Conservation (phyloP, 176 grass and related monocot species). For the Neostapfia colusana region DNA sequence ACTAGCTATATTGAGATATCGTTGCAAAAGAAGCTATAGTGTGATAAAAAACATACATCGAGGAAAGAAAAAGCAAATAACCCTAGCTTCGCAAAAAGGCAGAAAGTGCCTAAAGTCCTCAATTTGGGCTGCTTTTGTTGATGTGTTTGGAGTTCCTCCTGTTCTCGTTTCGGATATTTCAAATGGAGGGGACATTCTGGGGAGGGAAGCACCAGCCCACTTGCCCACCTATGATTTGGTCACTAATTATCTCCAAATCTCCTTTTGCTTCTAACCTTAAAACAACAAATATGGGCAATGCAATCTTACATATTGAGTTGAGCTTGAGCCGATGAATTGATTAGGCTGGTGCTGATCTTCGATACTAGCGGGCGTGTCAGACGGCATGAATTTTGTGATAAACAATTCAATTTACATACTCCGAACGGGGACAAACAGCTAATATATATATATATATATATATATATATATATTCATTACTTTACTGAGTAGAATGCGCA, state of each 20-base stretch:
- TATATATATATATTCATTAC: no score
- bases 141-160: conserved; percentile 16
- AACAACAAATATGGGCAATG: neutral
- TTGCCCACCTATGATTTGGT: conserved; percentile 44
- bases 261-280: neutral
- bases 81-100: conserved; percentile 24
- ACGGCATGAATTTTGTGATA: neutral
- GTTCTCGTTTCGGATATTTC: neutral
- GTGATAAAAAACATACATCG: neutral
- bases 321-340: neutral
- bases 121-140: conserved; percentile 32
- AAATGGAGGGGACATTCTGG: conserved; percentile 24
- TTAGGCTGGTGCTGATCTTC: neutral
- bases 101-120: no score
- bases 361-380: no score
- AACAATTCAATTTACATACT: no score
- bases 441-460: no score
- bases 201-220: no score
- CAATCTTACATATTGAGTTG: neutral
- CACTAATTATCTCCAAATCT: neutral
- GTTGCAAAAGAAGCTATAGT: no score
- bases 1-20: no score
- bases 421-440: no score
- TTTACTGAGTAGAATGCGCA: neutral
- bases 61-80: neutral